Evolutionary conservation across 2,329 filamentous ascomycete genomes (phyloP).

Genomic region (Penicillium hordei): DNA sequence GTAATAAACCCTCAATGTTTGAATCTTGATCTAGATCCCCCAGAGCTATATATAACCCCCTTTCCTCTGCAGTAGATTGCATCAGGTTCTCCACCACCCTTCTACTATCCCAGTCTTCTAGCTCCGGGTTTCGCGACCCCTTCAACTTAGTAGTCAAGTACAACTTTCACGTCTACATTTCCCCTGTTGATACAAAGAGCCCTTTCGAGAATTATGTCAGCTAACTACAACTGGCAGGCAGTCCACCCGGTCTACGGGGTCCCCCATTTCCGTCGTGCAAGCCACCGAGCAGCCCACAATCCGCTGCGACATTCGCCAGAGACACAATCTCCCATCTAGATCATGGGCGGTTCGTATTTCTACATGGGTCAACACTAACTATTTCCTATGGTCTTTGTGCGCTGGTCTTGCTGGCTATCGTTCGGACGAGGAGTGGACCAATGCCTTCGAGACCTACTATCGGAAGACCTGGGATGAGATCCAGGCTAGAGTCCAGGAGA

Average conservation of each 20-base stretch:
- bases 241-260: conserved; percentile 1
- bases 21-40: too few species aligned
- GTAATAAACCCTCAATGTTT: too few species aligned
- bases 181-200: not conserved
- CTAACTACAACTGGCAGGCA: not conserved
- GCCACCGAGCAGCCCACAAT: not conserved
- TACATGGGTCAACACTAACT: conserved; percentile 8
- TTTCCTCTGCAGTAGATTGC: not conserved
- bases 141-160: not conserved
- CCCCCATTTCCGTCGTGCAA: not conserved
- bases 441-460: not conserved
- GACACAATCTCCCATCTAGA: not conserved
- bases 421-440: not conserved
- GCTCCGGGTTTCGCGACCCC: not conserved
- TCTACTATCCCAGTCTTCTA: not conserved
- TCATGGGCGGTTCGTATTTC: not conserved
- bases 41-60: not conserved
- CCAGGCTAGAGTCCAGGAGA: not conserved
- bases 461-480: not conserved
- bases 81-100: not conserved
- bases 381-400: conserved; percentile 6
- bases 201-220: not conserved
- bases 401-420: not conserved
- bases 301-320: not conserved
- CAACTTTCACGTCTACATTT: not conserved